Evolutionary conservation across 2,329 filamentous ascomycete species (phyloP), one percentile per base, ranked within the genome.

Genomic region (Hypocreales sp.): DNA sequence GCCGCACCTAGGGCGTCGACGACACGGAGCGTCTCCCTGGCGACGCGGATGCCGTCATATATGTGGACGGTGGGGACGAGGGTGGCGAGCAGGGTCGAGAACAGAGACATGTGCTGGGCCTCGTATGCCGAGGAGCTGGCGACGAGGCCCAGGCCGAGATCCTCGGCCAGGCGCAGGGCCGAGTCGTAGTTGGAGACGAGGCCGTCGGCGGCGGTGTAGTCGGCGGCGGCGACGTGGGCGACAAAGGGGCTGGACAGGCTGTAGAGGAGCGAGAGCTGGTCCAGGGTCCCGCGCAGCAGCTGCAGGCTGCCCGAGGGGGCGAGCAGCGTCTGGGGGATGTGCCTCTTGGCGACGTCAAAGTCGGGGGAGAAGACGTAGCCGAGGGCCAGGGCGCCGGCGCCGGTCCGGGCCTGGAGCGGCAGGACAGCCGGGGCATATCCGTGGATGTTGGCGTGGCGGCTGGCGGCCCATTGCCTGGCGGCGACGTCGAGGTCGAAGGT

Each of bases 321-420:
- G 36, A 98, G 58, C 36, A 98, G 74, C 11, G 82, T 76, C 64
- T 98, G 90, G 3, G 90, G 87, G 32, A 94, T 75, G 48, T 90
- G 75, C 40, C 86, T 75, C 66, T 90, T 94, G 60, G 70, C 73
- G 44, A 93, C 56, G 51, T 95, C 86, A 46, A 93, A 94, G 56
- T 98, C 90, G 45, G 83, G 82, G 34, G 86, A 94, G 65, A 95
- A 98, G 51, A 95, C 81, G 58, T 98, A 98, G 31, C 90, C 90
- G 26, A 98, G 68, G 14, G 90, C 84, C 47, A 95, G 79, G 38
- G 80, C 75, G 30, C 87, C 90, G 28, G 90, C 90, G 32, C 90
- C 90, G 31, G 79, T 72, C 29, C 90, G 71, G 23, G 86, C 92
- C 61, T 98, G 79, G 46, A 94, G 72, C 15, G 79, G 60, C 34